phyloP scores from a whole-genome alignment of 73 alveolate genomes.

The Blepharisma stoltei region DNA sequence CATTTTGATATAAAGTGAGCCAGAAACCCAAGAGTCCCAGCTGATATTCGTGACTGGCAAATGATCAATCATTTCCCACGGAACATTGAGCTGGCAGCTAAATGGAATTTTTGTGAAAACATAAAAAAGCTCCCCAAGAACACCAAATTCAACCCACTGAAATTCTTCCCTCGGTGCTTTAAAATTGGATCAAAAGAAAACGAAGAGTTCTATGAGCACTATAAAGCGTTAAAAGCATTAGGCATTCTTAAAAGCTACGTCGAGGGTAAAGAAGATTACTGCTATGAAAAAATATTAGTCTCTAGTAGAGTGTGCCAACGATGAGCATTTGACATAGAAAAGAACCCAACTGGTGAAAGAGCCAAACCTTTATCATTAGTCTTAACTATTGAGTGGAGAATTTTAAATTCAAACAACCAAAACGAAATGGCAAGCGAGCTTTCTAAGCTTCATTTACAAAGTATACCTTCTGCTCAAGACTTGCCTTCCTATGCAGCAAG shows the following conservation, averaged over 20 bases:
- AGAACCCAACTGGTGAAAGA: not conserved
- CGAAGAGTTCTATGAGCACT: slow-evolving; percentile 11
- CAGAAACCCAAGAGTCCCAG: slow-evolving; percentile 9
- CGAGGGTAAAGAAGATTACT: not conserved
- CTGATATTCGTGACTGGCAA: slow-evolving; percentile 30
- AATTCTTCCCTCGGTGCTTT: slow-evolving; percentile 78
- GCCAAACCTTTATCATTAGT: slow-evolving; percentile 2
- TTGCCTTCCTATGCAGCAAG: not conserved
- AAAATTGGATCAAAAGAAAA: slow-evolving; percentile 56
- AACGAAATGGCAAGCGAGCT: not conserved
- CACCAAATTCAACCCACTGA: slow-evolving; percentile 54
- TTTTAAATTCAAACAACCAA: not conserved
- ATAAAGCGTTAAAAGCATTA: not conserved
- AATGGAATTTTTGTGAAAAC: slow-evolving; percentile 66
- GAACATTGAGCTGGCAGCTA: slow-evolving; percentile 67
- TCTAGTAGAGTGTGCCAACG: slow-evolving; percentile 5
- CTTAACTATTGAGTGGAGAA: slow-evolving; percentile 9
- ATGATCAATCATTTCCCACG: slow-evolving; percentile 68
- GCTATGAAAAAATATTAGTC: not conserved
- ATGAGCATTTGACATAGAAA: not conserved
- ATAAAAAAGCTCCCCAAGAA: slow-evolving; percentile 55
- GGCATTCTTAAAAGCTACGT: not conserved
- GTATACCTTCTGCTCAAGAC: not conserved
- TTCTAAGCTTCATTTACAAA: not conserved
- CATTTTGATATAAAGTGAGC: slow-evolving; percentile 29